Evolutionary conservation across 768 basidiomycete species (phyloP).

Genomic region (Epithele typhae): DNA sequence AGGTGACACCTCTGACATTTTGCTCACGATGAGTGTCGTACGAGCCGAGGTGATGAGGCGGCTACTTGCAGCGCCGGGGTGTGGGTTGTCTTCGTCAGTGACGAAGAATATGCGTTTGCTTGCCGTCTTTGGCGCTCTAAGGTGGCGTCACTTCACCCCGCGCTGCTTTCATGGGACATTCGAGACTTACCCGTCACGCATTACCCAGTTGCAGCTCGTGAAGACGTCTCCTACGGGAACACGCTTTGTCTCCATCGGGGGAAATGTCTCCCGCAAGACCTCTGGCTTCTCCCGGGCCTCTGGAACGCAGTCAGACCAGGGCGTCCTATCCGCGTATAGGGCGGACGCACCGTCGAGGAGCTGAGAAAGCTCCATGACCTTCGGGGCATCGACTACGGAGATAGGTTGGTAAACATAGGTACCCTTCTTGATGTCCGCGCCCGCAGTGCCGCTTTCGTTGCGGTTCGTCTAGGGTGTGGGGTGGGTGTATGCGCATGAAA

Average conservation of each 20-base stretch:
- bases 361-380: constrained; percentile 73
- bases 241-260: constrained; percentile 50
- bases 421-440: constrained; percentile 63
- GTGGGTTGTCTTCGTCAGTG: constrained; percentile 85
- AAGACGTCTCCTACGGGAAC: constrained; percentile 88
- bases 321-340: not conserved
- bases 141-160: too few relatives aligned
- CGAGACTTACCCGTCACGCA: constrained; percentile 73
- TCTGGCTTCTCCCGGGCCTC: constrained; percentile 62
- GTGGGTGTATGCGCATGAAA: not conserved
- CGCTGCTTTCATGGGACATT: too few relatives aligned
- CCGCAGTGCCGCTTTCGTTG: constrained; percentile 32
- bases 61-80: constrained; percentile 45
- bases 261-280: constrained; percentile 55
- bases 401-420: constrained; percentile 76
- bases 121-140: constrained; percentile 79
- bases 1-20: not conserved
- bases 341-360: constrained; percentile 63
- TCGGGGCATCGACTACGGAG: constrained; percentile 71
- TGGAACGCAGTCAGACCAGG: constrained; percentile 25
- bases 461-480: constrained; percentile 27
- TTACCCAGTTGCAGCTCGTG: constrained; percentile 83
- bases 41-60: constrained; percentile 65
- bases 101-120: constrained; percentile 93
- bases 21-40: constrained; percentile 59